Percentiles rank a stretch among this genome's conserved stretches.
These are phyloP conservation scores for Silene uniflora DNA, from an alignment of 148 eudicot genomes.

Conservation along the genomic window DNA sequence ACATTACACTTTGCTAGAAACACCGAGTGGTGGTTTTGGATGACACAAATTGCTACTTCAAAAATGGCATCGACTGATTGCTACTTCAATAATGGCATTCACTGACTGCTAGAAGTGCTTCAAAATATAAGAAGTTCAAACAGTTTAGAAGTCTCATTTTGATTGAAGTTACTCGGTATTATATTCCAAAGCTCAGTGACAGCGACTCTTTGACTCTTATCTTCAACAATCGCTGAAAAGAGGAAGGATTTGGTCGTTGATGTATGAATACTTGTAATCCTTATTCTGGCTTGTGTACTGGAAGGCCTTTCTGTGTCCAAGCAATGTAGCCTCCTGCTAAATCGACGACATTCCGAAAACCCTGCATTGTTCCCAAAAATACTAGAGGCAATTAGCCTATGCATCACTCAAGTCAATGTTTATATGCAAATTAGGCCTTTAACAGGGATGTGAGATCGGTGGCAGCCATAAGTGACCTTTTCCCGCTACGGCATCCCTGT, in stretches of 20 bases:
- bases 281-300: slow-evolving; percentile 8
- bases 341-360: slow-evolving; percentile 11
- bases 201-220: neutral
- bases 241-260: neutral
- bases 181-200: neutral
- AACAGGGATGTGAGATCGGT: slow-evolving; percentile 15
- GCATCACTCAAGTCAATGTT: neutral
- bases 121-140: no score
- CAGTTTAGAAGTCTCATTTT: no score
- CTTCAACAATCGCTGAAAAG: no score
- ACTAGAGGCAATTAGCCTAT: neutral
- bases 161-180: no score
- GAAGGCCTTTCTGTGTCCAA: slow-evolving; percentile 10
- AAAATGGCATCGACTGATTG: neutral
- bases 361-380: slow-evolving; percentile 10
- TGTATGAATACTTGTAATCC: neutral
- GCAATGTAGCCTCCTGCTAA: slow-evolving; percentile 23
- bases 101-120: no score
- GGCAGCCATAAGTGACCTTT: slow-evolving; percentile 18
- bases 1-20: neutral
- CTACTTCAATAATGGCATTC: no score
- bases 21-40: no score
- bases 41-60: no score
- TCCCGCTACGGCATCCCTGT: slow-evolving; percentile 15
- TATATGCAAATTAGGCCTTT: neutral